Evolutionary conservation across 176 grass and related monocot species (phyloP), one percentile per base, ranked within the genome.

Genomic region (Avena insularis): DNA sequence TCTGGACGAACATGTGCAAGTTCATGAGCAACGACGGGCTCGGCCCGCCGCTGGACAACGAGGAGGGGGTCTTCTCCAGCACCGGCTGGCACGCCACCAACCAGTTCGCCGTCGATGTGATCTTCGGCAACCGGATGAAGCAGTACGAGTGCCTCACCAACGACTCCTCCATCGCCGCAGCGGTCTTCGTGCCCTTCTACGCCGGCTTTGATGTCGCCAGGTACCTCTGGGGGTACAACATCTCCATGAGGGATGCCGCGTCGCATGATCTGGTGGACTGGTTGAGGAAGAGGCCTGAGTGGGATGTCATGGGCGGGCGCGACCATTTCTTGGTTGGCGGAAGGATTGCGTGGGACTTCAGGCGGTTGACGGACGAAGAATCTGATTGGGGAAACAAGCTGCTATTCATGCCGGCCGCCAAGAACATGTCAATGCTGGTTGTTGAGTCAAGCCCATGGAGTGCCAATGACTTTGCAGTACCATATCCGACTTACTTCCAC

Each of bases 261-360:
- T 94, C 97, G n/a, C 83, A 90, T 8, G 97, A 99, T 87, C 88
- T 99, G 89, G 90, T 99, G 66, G 81, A 96, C 51, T 96, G 97
- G 97, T 78, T 99, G 59, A 86, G 76, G 78, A 91, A 89, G 73
- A 94, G 90, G 82, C 92, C 92, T 3, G 97, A 96, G 72, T 99
- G 97, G 97, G 72, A 65, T 56, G 92, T 99, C 62, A 99, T 99
- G 97, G 87, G 92, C 0, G 97, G 97, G 12, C 91, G 93, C 45
- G 97, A 99, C 77, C 97, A 99, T 85, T 99, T 99, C 85, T 77
- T 99, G 56, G 97, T 99, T 4, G 97, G 90, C 0, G 97, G 97
- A 0, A 95, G 97, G 84, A 99, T 99, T 13, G 94, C 97, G 2
- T 99, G 97, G 97, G 97, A 99, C 89, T 99, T 99, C 87, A 94